A percentile compares a stretch with the other conserved stretches of the same genome.
Evolutionary conservation across 2,329 filamentous ascomycete genomes (phyloP).

Genomic region (Cadophora sp.): DNA sequence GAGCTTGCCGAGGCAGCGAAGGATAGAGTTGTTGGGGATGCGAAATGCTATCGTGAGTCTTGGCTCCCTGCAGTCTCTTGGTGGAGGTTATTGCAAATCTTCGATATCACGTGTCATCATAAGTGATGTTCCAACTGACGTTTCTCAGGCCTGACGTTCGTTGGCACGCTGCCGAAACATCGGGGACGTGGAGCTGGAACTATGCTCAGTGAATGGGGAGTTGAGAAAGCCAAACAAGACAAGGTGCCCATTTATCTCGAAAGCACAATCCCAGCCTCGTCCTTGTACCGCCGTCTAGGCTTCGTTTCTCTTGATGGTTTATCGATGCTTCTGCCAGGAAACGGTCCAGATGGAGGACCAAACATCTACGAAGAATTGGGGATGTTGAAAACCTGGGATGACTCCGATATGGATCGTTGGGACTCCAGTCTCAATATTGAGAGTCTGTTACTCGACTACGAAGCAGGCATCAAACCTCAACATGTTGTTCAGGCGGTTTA

Average conservation of each 20-base stretch:
- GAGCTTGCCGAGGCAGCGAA: conserved; percentile 33
- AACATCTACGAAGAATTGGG: conserved; percentile 39
- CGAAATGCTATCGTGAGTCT: conserved; percentile 39
- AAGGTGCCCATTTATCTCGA: conserved; percentile 39
- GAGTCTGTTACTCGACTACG: conserved; percentile 37
- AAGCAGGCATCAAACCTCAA: conserved; percentile 38
- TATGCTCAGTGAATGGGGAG: conserved; percentile 38
- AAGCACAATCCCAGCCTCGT: conserved; percentile 34
- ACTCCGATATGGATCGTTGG: conserved; percentile 30
- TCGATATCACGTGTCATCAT: not conserved
- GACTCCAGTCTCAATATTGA: conserved; percentile 40
- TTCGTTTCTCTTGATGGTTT: conserved; percentile 36
- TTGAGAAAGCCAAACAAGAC: conserved; percentile 31
- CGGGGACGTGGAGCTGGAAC: conserved; percentile 38
- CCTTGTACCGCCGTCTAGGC: conserved; percentile 37
- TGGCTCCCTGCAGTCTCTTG: not conserved
- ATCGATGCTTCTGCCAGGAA: conserved; percentile 33
- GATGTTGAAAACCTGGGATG: conserved; percentile 37
- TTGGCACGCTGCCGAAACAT: conserved; percentile 36
- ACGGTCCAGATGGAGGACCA: conserved; percentile 7
- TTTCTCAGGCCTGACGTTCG: conserved; percentile 37
- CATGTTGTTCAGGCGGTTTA: conserved; percentile 39
- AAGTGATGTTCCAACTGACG: not conserved
- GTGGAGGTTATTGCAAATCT: not conserved
- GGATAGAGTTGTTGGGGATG: conserved; percentile 32